Percentiles rank a stretch among this genome's conserved stretches.
Conservation (phyloP, 2,329 filamentous ascomycete species). For the Verticillium albo-atrum region DNA sequence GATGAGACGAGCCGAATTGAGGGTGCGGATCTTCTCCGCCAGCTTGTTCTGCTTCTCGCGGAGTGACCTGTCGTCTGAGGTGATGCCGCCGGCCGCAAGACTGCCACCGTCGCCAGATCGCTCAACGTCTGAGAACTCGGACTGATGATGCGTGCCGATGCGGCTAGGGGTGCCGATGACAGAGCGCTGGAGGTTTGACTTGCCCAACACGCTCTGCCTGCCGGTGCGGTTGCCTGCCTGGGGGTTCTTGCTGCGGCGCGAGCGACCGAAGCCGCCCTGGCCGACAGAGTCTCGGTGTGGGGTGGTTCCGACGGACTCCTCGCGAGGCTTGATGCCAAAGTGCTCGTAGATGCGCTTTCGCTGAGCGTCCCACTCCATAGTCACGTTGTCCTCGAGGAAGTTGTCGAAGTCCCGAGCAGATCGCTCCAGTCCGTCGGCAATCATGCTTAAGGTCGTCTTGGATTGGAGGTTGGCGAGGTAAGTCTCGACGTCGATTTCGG, state of each 20-base stretch:
- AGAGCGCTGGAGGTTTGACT: constrained; percentile 71
- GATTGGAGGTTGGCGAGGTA: constrained; percentile 84
- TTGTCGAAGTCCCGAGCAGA: constrained; percentile 88
- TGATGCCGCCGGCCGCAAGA: constrained; percentile 38
- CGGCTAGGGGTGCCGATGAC: constrained; percentile 78
- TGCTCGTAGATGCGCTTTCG: constrained; percentile 92
- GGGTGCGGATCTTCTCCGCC: constrained; percentile 69
- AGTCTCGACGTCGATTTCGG: constrained; percentile 66
- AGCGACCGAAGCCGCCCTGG: constrained; percentile 56
- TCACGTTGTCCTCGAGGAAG: constrained; percentile 91
- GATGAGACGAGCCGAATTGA: constrained; percentile 70
- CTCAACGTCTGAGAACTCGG: constrained; percentile 66
- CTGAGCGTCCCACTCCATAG: constrained; percentile 93
- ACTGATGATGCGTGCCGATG: constrained; percentile 54
- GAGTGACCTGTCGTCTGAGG: constrained; percentile 69
- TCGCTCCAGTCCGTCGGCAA: constrained; percentile 83
- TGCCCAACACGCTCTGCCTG: constrained; percentile 43
- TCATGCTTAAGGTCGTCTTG: constrained; percentile 87
- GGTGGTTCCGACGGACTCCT: constrained; percentile 32
- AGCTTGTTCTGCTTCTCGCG: constrained; percentile 83
- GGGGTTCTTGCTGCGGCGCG: constrained; percentile 44
- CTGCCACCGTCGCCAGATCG: constrained; percentile 47
- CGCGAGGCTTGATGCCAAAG: constrained; percentile 74
- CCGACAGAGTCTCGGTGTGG: constrained; percentile 35
- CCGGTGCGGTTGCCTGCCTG: constrained; percentile 54